Conservation (phyloP, 108 stramenopile species). For the Chaetoceros tenuissimus region DNA sequence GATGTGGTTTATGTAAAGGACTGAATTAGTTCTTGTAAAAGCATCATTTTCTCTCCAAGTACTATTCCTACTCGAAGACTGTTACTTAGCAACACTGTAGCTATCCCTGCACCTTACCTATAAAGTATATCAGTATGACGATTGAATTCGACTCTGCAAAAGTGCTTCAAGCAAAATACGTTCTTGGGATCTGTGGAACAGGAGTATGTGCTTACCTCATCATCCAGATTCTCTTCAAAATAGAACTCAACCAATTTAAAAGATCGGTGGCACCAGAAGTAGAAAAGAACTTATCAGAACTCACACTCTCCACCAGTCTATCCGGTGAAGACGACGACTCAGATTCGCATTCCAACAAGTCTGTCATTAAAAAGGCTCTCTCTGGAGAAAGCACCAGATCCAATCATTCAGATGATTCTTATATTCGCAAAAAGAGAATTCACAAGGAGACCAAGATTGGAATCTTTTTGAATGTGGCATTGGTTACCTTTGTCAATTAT, state of each 20-base stretch:
- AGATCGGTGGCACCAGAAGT: not conserved
- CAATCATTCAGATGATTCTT: not conserved
- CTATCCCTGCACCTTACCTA: too few species aligned
- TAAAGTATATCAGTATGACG: not conserved
- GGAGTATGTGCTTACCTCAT: not conserved
- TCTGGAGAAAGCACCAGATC: not conserved
- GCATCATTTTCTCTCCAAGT: too few species aligned
- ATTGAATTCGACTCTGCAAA: not conserved
- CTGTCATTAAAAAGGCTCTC: not conserved
- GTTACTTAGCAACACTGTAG: too few species aligned
- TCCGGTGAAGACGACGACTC: not conserved
- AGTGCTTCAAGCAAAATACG: not conserved
- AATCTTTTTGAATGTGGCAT: constrained; percentile 7
- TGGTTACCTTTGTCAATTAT: constrained; percentile 24
- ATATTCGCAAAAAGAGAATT: not conserved
- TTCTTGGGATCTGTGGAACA: not conserved
- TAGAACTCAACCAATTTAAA: not conserved
- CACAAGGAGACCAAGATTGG: constrained; percentile 2
- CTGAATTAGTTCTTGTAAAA: too few species aligned
- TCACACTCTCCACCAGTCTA: not conserved
- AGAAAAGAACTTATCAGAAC: not conserved
- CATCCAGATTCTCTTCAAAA: not conserved
- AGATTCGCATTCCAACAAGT: not conserved
- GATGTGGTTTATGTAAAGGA: too few species aligned
- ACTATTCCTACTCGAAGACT: too few species aligned